Percentiles rank a stretch among this genome's conserved stretches.
phyloP scores from a whole-genome alignment of 495 filamentous ascomycete species.

The Symbiotaphrina buchneri region DNA sequence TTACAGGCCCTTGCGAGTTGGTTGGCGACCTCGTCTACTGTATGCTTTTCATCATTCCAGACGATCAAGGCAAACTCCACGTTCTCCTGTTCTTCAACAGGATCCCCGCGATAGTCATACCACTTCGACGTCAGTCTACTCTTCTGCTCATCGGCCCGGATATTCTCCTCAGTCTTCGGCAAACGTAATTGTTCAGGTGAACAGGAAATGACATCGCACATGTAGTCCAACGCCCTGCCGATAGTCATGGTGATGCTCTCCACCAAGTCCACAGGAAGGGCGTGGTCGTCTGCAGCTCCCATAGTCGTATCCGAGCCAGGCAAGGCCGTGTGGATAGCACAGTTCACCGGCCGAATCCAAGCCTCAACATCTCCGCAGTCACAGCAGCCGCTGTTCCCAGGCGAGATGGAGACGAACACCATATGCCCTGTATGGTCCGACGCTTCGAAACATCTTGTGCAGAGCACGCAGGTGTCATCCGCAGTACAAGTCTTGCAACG shows the following conservation, averaged over 20 bases:
- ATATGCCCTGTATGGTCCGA: constrained; percentile 90
- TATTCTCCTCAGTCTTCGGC: constrained; percentile 56
- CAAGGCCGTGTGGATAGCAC: constrained; percentile 69
- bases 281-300: constrained; percentile 13
- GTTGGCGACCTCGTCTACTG: constrained; percentile 68
- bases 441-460: constrained; percentile 78
- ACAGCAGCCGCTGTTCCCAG: constrained; percentile 85
- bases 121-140: constrained; percentile 57
- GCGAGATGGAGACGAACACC: constrained; percentile 65
- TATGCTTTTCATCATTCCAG: constrained; percentile 99
- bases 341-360: constrained; percentile 71
- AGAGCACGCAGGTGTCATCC: constrained; percentile 73
- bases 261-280: constrained; percentile 48
- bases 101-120: constrained; percentile 39
- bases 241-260: constrained; percentile 64
- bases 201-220: constrained; percentile 93
- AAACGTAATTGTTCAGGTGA: constrained; percentile 86
- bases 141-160: constrained; percentile 55
- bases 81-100: constrained; percentile 19
- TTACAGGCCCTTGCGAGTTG: constrained; percentile 84
- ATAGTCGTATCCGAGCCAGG: constrained; percentile 38
- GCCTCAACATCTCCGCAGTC: constrained; percentile 92
- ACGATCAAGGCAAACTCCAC: constrained; percentile 71
- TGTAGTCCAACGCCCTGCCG: constrained; percentile 66
- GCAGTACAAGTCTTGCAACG: constrained; percentile 78